Evolutionary conservation across 176 grass and related monocot genomes (phyloP).

Genomic region (Metroxylon sagu): DNA sequence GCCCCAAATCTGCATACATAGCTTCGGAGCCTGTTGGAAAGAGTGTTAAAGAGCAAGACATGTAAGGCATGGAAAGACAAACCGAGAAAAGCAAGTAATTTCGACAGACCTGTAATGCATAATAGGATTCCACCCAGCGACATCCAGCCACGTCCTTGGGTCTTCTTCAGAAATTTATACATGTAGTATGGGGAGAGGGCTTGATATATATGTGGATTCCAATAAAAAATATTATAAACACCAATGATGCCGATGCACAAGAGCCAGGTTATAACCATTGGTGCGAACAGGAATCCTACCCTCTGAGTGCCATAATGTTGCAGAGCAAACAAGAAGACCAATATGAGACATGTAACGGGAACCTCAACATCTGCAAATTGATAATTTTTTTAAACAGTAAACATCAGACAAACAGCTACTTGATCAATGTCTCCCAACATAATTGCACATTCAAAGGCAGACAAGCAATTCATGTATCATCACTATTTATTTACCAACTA

Average conservation of each 20-base stretch:
- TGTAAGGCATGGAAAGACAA: background rate
- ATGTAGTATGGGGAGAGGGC: constrained; percentile 95
- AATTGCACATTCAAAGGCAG: too few relatives aligned
- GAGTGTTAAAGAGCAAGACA: constrained; percentile 1
- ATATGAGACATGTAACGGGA: constrained; percentile 69
- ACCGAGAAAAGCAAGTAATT: background rate
- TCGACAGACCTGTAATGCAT: constrained; percentile 75
- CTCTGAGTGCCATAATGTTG: constrained; percentile 98
- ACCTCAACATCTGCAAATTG: constrained; percentile 82
- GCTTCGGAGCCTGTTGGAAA: constrained; percentile 83
- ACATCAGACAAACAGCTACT: too few relatives aligned
- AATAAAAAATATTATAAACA: constrained; percentile 82
- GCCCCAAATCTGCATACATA: constrained; percentile 95
- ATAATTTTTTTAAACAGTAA: background rate
- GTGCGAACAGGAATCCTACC: constrained; percentile 86
- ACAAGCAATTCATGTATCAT: too few relatives aligned
- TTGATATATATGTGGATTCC: constrained; percentile 87
- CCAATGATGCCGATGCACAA: constrained; percentile 87
- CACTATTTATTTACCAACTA: too few relatives aligned
- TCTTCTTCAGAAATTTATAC: constrained; percentile 95
- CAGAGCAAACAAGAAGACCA: constrained; percentile 72
- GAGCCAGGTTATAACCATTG: constrained; percentile 85
- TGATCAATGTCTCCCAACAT: too few relatives aligned
- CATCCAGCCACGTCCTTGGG: constrained; percentile 94
- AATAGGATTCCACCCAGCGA: constrained; percentile 87